A percentile compares a stretch with the other conserved stretches of the same genome.
These are phyloP conservation scores for Royoungia palumana DNA, from an alignment of 768 basidiomycete species.

Conservation along the genomic window DNA sequence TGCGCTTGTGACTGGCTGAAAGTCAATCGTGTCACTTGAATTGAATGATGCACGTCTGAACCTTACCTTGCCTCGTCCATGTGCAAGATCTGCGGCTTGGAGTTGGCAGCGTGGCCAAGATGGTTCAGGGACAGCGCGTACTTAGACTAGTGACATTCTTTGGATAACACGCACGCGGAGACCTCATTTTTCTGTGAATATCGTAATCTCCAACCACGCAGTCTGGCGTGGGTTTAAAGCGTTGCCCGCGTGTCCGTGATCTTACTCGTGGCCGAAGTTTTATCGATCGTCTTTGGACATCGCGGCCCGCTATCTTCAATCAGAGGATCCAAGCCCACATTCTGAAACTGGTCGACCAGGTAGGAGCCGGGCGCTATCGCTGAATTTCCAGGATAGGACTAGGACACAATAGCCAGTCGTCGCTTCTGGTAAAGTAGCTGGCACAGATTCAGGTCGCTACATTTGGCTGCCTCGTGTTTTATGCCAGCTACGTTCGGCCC, in stretches of 20 bases:
- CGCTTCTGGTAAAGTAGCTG: slow-evolving; percentile 26
- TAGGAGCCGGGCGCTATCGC: slow-evolving; percentile 1
- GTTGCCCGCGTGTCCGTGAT: slow-evolving; percentile 10
- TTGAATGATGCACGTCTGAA: background rate
- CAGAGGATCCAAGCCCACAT: background rate
- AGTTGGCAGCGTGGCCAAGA: background rate
- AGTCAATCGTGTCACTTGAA: slow-evolving; percentile 10
- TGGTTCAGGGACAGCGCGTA: too few species aligned
- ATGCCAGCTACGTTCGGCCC: slow-evolving; percentile 24
- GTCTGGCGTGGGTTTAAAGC: slow-evolving; percentile 20
- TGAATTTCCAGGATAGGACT: slow-evolving; percentile 14
- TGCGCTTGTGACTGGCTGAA: slow-evolving; percentile 27
- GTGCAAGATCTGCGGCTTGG: too few species aligned
- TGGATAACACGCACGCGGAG: slow-evolving; percentile 25
- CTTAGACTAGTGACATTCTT: background rate
- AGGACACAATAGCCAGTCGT: slow-evolving; percentile 1
- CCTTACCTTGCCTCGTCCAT: background rate
- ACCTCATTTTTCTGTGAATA: slow-evolving; percentile 24
- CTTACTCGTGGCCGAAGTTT: slow-evolving; percentile 3
- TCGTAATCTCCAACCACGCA: slow-evolving; percentile 18
- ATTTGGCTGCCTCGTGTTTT: slow-evolving; percentile 36
- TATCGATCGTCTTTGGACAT: background rate
- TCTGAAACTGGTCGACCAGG: background rate
- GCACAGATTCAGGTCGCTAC: slow-evolving; percentile 19
- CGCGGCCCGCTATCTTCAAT: background rate